These are phyloP conservation scores for Glycine latifolia DNA, from an alignment of 306 rosid species.

Conservation along the genomic window DNA sequence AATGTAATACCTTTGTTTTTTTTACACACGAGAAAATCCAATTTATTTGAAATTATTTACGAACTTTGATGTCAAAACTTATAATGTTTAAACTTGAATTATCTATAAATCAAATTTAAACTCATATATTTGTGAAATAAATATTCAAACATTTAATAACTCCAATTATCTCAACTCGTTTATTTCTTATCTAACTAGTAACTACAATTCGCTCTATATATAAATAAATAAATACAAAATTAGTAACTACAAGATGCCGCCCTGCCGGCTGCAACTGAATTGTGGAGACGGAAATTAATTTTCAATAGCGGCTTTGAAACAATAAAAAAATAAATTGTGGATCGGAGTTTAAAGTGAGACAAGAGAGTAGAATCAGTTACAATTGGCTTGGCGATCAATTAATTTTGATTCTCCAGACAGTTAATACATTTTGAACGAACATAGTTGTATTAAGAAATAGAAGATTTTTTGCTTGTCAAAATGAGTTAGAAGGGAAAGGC, in stretches of 20 bases:
- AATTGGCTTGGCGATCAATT: slow-evolving; percentile 10
- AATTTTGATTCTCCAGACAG: slow-evolving; percentile 15
- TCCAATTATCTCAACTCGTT: not conserved
- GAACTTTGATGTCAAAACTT: not conserved
- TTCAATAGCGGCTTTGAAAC: not conserved
- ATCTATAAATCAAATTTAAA: not conserved
- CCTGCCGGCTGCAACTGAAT: not conserved
- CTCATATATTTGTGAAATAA: not conserved
- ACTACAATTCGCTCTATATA: no score
- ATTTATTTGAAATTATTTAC: not conserved
- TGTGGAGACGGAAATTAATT: not conserved
- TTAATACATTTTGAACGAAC: not conserved
- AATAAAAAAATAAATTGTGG: not conserved
- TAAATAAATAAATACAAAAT: no score
- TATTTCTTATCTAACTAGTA: no score
- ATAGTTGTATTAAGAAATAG: slow-evolving; percentile 23
- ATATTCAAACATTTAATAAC: not conserved
- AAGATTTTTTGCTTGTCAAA: slow-evolving; percentile 35
- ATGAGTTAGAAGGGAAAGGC: slow-evolving; percentile 38
- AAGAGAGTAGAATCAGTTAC: slow-evolving; percentile 27
- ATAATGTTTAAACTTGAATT: not conserved
- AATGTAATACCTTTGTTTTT: not conserved
- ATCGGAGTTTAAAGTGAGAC: no score
- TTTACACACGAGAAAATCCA: not conserved
- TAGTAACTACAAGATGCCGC: not conserved